Conservation (phyloP, 148 eudicot genomes). For the Chenopodium album region DNA sequence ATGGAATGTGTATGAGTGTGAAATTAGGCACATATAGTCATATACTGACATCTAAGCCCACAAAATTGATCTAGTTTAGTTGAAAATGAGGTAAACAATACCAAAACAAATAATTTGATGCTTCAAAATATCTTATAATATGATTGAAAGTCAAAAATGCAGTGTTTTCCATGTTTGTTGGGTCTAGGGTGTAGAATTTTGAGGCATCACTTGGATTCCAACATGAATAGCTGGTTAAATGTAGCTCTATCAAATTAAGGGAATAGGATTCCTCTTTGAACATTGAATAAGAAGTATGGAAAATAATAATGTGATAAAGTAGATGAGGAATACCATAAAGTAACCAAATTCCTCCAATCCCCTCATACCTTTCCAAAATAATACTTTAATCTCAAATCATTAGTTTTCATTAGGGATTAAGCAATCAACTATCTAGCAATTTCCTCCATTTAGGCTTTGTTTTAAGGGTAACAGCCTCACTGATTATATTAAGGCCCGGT, state of each 20-base stretch:
- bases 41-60: too few relatives aligned
- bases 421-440: not conserved
- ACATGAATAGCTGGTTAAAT: not conserved
- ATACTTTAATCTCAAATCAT: not conserved
- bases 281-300: not conserved
- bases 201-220: slow-evolving; percentile 6
- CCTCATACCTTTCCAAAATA: not conserved
- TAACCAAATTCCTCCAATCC: slow-evolving; percentile 5
- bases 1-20: too few relatives aligned
- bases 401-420: not conserved
- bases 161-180: slow-evolving; percentile 10
- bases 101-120: not conserved
- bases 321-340: slow-evolving; percentile 18
- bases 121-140: not conserved
- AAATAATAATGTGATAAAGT: not conserved
- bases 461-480: too few relatives aligned
- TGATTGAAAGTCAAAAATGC: slow-evolving; percentile 8
- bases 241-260: not conserved
- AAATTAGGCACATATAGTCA: too few relatives aligned
- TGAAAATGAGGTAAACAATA: not conserved
- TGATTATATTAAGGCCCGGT: too few relatives aligned
- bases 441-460: too few relatives aligned
- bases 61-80: too few relatives aligned
- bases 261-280: slow-evolving; percentile 24
- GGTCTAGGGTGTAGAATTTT: slow-evolving; percentile 8